Base-by-base conservation (phyloP, 805 yeast species). In the Wickerhamomyces hampshirensis region DNA sequence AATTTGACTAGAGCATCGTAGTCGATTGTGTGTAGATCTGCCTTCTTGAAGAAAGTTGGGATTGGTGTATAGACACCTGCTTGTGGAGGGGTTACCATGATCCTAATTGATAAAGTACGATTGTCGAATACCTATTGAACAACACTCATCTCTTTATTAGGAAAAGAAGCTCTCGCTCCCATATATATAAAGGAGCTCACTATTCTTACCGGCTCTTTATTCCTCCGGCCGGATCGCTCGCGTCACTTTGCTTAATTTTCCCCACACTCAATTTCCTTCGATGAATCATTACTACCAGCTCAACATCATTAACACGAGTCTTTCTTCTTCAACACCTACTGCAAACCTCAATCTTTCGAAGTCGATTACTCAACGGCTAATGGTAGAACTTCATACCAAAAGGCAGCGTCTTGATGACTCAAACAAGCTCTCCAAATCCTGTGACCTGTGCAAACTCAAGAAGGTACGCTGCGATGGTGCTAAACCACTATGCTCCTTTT, bases 31-130 rank as follows among this genome's bases (percentile, higher is more conserved):
- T 44, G 42, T 5, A 43, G 37, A 26, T 59, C 60, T 38, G 64
- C 53, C 46, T 68, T 66, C 46, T 68, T 66, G 68, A 71, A 73
- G 51, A 75, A 74, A 5, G 80, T 73, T 39, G 75, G 74, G 11
- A 65, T 59, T 21, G 80, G 80, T 9, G 75, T 69, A 56, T 74
- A 75, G 27, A 75, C 60, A 26, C 75, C 75, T 35, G 64, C 53
- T 5, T 38, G 40, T 27, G 65, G 61, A 9, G 64, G 57, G 5
- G 37, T 4, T 18, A 38, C 28, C 47, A 43, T 44, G 24, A 21
- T 21, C 11, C 7, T 21, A 21, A 11, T 21, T 21, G 24, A 21
- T 21, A 8, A 11, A 8, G 24, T n/a, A n/a, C n/a, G n/a, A n/a
- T 12, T 19, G 18, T 7, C 28, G n/a, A n/a, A n/a, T n/a, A n/a